Evolutionary conservation across 2,329 filamentous ascomycete genomes (phyloP), one percentile per base, ranked within the genome.

Genomic region (Phialophora chinensis): DNA sequence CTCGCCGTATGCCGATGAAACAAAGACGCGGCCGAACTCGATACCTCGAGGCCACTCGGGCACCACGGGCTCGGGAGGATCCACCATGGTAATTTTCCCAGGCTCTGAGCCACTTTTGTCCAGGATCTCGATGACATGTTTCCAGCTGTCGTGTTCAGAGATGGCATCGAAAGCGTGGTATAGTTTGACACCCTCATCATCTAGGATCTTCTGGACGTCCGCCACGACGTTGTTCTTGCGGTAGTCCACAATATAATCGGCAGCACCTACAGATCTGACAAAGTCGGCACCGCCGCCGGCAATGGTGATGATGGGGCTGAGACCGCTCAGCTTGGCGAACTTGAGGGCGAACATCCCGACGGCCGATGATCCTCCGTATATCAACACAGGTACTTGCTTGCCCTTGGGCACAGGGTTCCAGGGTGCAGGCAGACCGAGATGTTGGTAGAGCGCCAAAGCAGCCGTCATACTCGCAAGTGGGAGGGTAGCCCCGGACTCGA

Each of bases 261-360:
- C 53, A 23, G 53, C 53, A 4, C 29, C 29, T 12, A 56, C 11
- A 11, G 53, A 56, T 12, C 1, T 38, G 57, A 47, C 57, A n/a
- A 60, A 60, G 10, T 60, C 57, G 3, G 44, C 44, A 53, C 53
- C 53, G 3, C 31, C 29, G 10, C 87, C 87, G 0, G 87, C 86
- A 5, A 89, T 79, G 66, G 82, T 83, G 69, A 90, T 86, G 52
- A 89, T 76, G 0, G 87, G 88, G 74, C 88, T 85, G 66, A 90
- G 85, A 73, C 87, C 85, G 67, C 81, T 82, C 10, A 78, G 77
- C 4, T 71, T 73, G 11, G 86, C 86, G 17, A 89, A 79, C 73
- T 89, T 86, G 52, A 88, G 76, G 0, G 82, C 83, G 70, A 85
- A 89, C 6, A 83, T 77, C 8, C 87, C 87, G 1, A 89, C 86